These are phyloP conservation scores for Cladosporium halotolerans DNA, from an alignment of 2,329 filamentous ascomycete genomes.

Conservation along the genomic window DNA sequence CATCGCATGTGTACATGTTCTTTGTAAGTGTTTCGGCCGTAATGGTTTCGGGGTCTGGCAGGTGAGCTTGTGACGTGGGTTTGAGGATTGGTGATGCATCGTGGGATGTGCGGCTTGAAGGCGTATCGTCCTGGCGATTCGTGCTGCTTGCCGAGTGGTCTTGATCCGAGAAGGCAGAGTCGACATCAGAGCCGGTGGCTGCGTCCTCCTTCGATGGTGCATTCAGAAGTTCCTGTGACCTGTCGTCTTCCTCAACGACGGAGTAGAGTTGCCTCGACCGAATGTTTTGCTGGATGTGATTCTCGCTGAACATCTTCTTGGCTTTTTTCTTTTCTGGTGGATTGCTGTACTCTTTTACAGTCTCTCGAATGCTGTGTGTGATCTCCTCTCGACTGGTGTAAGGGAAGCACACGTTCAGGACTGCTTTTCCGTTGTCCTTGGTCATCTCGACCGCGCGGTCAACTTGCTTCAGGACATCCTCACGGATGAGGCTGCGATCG, in stretches of 20 bases:
- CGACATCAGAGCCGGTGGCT: conserved; percentile 1
- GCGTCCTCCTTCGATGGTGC: neutral
- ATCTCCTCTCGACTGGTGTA: conserved; percentile 97
- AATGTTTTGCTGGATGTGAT: conserved; percentile 59
- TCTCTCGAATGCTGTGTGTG: conserved; percentile 78
- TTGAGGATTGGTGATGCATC: conserved; percentile 6
- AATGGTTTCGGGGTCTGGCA: conserved; percentile 80
- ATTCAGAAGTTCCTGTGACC: neutral
- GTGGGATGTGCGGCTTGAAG: conserved; percentile 25
- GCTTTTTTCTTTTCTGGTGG: conserved; percentile 46
- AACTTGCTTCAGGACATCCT: conserved; percentile 82
- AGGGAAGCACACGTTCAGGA: conserved; percentile 93
- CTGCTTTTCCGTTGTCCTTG: conserved; percentile 68
- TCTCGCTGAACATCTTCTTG: conserved; percentile 38
- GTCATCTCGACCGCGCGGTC: conserved; percentile 83
- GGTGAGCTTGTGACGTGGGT: conserved; percentile 10
- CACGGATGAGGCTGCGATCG: conserved; percentile 73
- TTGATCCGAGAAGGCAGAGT: conserved; percentile 16
- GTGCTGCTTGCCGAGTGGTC: conserved; percentile 4
- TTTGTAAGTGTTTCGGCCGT: conserved; percentile 72
- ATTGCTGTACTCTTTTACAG: conserved; percentile 77
- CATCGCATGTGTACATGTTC: conserved; percentile 80
- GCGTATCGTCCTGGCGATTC: conserved; percentile 12
- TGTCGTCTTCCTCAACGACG: conserved; percentile 44
- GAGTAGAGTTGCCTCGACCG: conserved; percentile 6